phyloP scores from a whole-genome alignment of 768 basidiomycete genomes.

The Boletus fagicola region DNA sequence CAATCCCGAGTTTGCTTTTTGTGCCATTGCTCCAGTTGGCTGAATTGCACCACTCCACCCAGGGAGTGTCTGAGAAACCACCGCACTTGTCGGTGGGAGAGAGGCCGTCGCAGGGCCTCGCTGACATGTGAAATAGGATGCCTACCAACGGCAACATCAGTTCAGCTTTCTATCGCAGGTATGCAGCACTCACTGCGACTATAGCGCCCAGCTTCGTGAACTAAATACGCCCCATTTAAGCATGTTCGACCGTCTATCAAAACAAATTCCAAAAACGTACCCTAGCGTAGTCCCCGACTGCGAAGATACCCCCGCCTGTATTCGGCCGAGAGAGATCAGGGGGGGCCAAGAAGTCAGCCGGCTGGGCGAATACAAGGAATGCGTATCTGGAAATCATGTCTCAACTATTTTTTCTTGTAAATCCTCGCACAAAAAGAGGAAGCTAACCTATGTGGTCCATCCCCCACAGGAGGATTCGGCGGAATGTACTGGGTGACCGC shows the following conservation, averaged over 20 bases:
- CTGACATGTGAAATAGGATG: conserved; percentile 71
- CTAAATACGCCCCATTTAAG: conserved; percentile 29
- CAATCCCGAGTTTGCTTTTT: conserved; percentile 25
- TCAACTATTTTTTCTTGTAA: neutral
- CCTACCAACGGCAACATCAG: conserved; percentile 38
- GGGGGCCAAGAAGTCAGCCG: conserved; percentile 60
- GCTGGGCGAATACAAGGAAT: conserved; percentile 63
- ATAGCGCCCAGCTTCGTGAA: conserved; percentile 54
- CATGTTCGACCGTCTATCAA: neutral
- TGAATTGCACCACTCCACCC: conserved; percentile 20
- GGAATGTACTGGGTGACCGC: conserved; percentile 67
- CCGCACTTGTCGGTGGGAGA: conserved; percentile 59
- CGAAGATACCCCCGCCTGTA: conserved; percentile 52
- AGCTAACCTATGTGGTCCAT: conserved; percentile 70
- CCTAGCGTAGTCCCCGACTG: conserved; percentile 56
- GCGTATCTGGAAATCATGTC: conserved; percentile 51
- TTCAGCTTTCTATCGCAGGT: neutral
- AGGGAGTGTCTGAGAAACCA: conserved; percentile 58
- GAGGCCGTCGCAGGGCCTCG: conserved; percentile 57
- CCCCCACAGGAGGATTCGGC: conserved; percentile 65
- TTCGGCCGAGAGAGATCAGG: conserved; percentile 49
- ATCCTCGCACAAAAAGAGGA: neutral
- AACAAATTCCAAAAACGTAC: conserved; percentile 31
- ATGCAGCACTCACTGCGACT: conserved; percentile 49
- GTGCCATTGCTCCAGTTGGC: conserved; percentile 14